Evolutionary conservation across 371 early-diverging fungal species (phyloP).

Genomic region (Encephalitozoon cuniculi): DNA sequence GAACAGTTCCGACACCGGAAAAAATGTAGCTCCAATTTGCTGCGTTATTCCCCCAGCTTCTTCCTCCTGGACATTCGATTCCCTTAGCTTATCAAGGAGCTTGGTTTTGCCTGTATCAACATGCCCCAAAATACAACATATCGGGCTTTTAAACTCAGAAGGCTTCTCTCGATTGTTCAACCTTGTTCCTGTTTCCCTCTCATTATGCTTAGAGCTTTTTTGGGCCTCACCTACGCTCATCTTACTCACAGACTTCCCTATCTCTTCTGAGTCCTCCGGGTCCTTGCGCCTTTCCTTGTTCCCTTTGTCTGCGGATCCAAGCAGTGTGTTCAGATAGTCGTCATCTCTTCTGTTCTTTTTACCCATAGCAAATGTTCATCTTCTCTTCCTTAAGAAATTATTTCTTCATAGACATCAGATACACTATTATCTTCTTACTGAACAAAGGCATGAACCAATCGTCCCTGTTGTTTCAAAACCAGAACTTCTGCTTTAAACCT

Average conservation of each 20-base stretch:
- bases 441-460: not conserved
- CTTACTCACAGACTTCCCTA: not conserved
- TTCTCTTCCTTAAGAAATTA: not conserved
- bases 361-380: not conserved
- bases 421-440: not conserved
- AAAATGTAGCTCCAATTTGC: conserved; percentile 99
- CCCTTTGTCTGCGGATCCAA: not conserved
- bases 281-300: not conserved
- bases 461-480: not conserved
- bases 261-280: not conserved
- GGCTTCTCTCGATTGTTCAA: conserved; percentile 65
- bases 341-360: not conserved
- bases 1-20: conserved; percentile 83
- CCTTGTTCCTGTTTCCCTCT: not conserved
- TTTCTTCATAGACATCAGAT: not conserved
- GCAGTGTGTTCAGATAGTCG: not conserved
- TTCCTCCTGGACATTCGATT: conserved; percentile 96
- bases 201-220: not conserved
- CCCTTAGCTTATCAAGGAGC: conserved; percentile 94
- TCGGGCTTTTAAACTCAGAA: conserved; percentile 86
- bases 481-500: not conserved
- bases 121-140: conserved; percentile 98
- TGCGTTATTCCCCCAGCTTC: conserved; percentile 99
- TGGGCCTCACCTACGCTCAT: not conserved
- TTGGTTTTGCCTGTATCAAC: conserved; percentile 99